phyloP scores from a whole-genome alignment of 139 green algal species.

The Volvox reticuliferus region DNA sequence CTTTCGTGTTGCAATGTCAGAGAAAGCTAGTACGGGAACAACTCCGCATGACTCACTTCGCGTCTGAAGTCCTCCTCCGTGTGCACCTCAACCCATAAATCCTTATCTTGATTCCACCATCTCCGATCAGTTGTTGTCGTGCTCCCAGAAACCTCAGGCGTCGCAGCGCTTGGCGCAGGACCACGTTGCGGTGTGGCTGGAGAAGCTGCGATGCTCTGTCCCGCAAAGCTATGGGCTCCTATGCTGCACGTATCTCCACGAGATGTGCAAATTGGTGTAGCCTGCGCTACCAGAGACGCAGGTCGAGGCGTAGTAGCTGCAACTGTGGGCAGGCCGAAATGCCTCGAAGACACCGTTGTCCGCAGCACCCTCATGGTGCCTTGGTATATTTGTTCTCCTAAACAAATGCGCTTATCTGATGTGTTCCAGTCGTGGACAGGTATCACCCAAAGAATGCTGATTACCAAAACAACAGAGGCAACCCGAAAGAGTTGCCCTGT shows the following conservation, averaged over 20 bases:
- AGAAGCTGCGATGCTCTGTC: neutral
- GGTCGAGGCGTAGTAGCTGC: neutral
- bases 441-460: neutral
- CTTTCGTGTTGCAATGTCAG: too few relatives aligned
- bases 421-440: neutral
- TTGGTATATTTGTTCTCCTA: neutral
- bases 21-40: too few relatives aligned
- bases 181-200: neutral
- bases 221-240: neutral
- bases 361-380: constrained; percentile 7
- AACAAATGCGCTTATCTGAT: too few relatives aligned
- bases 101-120: constrained; percentile 64
- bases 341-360: neutral
- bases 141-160: neutral
- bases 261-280: neutral
- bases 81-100: constrained; percentile 63
- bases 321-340: neutral
- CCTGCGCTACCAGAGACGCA: neutral
- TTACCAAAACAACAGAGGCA: neutral
- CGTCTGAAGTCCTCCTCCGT: constrained; percentile 56
- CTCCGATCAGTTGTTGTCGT: neutral
- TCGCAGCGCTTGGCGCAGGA: neutral
- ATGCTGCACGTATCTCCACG: constrained; percentile 7
- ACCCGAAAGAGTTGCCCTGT: neutral
- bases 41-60: constrained; percentile 26